A percentile compares a stretch with the other conserved stretches of the same genome.
Conservation (phyloP, 2,329 filamentous ascomycete genomes). For the Calycina marina region DNA sequence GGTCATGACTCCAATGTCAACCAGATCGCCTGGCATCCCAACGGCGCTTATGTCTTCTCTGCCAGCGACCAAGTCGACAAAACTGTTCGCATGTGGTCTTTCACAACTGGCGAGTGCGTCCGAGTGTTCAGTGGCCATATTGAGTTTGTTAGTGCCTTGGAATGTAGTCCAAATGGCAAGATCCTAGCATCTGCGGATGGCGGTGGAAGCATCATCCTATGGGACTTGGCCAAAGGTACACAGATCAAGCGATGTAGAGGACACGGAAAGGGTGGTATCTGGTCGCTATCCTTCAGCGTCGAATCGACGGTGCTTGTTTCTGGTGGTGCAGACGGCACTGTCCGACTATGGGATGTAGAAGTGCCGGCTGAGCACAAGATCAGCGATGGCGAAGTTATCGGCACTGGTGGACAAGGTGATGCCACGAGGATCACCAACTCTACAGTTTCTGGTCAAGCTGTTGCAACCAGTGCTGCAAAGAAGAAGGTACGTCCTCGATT, state of each 20-base stretch:
- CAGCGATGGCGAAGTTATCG: slow-evolving; percentile 26
- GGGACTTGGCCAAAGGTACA: slow-evolving; percentile 79
- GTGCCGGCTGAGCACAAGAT: slow-evolving; percentile 52
- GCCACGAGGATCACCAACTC: slow-evolving; percentile 32
- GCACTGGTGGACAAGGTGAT: slow-evolving; percentile 32
- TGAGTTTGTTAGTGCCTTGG: slow-evolving; percentile 70
- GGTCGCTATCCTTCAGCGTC: slow-evolving; percentile 83
- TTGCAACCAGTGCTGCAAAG: slow-evolving; percentile 20
- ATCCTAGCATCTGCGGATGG: slow-evolving; percentile 84
- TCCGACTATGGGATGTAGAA: slow-evolving; percentile 85
- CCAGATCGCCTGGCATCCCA: slow-evolving; percentile 83
- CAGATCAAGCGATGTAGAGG: slow-evolving; percentile 87
- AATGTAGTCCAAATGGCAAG: slow-evolving; percentile 78
- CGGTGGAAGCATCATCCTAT: slow-evolving; percentile 80
- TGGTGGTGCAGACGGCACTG: slow-evolving; percentile 80
- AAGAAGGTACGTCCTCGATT: too few species aligned
- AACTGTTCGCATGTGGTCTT: slow-evolving; percentile 92
- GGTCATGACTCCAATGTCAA: slow-evolving; percentile 93
- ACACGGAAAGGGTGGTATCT: slow-evolving; percentile 85
- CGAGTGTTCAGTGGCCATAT: slow-evolving; percentile 86
- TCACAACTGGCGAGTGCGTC: slow-evolving; percentile 75
- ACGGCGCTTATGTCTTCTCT: slow-evolving; percentile 86
- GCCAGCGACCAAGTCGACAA: slow-evolving; percentile 75
- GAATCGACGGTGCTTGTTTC: slow-evolving; percentile 86
- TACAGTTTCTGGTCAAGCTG: slow-evolving; percentile 19